Evolutionary conservation across 2,329 filamentous ascomycete genomes (phyloP).

Genomic region (Myriangium duriaei): DNA sequence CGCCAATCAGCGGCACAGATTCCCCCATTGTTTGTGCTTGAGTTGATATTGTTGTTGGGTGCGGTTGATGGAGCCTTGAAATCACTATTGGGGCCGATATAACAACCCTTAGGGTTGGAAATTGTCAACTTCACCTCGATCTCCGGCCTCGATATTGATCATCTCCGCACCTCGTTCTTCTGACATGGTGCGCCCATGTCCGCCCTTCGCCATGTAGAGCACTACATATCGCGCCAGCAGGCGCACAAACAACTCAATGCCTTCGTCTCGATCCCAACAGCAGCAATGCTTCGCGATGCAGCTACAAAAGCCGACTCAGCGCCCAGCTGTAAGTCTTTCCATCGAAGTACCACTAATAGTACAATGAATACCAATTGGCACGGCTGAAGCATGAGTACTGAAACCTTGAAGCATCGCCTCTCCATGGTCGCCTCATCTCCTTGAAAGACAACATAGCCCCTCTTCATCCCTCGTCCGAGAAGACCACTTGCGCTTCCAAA

Average conservation of each 20-base stretch:
- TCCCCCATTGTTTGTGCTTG: too few species aligned
- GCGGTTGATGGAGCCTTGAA: too few species aligned
- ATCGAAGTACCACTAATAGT: too few species aligned
- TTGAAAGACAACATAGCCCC: constrained; percentile 43
- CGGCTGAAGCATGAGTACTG: not conserved
- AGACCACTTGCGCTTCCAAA: constrained; percentile 70
- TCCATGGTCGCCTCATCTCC: constrained; percentile 28
- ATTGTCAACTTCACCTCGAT: too few species aligned
- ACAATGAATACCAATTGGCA: not conserved
- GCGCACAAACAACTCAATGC: constrained; percentile 26
- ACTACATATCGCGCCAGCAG: constrained; percentile 23
- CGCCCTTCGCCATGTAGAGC: constrained; percentile 24
- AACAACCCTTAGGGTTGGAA: too few species aligned
- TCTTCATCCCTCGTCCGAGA: constrained; percentile 17
- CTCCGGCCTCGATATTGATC: too few species aligned
- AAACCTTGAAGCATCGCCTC: constrained; percentile 9
- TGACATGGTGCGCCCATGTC: constrained; percentile 22
- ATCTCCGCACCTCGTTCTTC: too few species aligned
- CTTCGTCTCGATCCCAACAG: constrained; percentile 21
- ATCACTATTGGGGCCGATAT: too few species aligned
- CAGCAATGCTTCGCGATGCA: constrained; percentile 16
- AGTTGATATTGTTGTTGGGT: too few species aligned
- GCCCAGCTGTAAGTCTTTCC: constrained; percentile 3
- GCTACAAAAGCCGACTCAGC: constrained; percentile 15
- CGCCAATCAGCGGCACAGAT: too few species aligned